Evolutionary conservation across 768 basidiomycete genomes (phyloP).

Genomic region (Asterophora parasitica): DNA sequence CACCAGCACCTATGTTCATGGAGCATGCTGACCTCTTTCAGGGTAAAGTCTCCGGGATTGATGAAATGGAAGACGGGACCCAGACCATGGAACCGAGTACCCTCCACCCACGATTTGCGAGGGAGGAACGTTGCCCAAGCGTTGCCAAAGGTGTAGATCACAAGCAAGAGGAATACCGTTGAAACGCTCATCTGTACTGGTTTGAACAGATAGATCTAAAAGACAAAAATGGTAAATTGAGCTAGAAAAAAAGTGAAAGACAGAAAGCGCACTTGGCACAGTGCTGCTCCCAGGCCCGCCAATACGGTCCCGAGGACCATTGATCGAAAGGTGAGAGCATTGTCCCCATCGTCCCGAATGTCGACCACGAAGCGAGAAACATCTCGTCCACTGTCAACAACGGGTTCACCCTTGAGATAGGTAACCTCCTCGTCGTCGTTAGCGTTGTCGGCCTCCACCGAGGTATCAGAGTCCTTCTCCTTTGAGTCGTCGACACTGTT

Average conservation of each 20-base stretch:
- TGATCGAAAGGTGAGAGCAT: conserved; percentile 53
- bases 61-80: conserved; percentile 40
- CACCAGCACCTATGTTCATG: not conserved
- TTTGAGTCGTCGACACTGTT: conserved; percentile 8
- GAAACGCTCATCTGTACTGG: conserved; percentile 49
- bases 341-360: conserved; percentile 52
- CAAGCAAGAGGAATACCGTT: conserved; percentile 51
- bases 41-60: conserved; percentile 51
- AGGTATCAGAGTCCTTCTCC: conserved; percentile 16
- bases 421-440: conserved; percentile 25
- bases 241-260: not conserved
- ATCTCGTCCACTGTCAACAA: conserved; percentile 42
- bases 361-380: conserved; percentile 55
- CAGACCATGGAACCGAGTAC: conserved; percentile 37
- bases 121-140: conserved; percentile 48
- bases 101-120: conserved; percentile 34
- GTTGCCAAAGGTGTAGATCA: conserved; percentile 47
- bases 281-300: conserved; percentile 54
- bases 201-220: conserved; percentile 56
- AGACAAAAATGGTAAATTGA: not conserved
- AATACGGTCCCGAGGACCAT: conserved; percentile 50
- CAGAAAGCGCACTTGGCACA: conserved; percentile 42
- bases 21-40: conserved; percentile 47
- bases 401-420: conserved; percentile 34
- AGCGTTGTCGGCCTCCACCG: conserved; percentile 10